Percentiles rank a stretch among this genome's conserved stretches.
Conservation (phyloP, 805 yeast species). For the Zygotorulaspora danielsina region DNA sequence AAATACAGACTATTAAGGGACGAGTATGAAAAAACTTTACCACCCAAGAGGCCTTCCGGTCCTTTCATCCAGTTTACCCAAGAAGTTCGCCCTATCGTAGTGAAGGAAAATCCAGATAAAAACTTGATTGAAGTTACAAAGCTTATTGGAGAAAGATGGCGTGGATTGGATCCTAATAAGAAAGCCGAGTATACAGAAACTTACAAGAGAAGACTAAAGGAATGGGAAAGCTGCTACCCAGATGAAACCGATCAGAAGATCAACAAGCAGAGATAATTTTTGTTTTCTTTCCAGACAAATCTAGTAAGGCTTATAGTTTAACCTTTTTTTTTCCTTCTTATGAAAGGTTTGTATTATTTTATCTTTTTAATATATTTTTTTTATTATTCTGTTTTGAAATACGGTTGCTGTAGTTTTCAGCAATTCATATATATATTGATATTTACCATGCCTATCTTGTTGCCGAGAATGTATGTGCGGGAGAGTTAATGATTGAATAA, state of each 20-base stretch:
- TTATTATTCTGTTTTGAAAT: not conserved
- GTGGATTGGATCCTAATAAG: constrained; percentile 26
- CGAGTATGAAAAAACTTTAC: constrained; percentile 35
- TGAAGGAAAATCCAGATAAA: constrained; percentile 34
- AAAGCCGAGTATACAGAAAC: constrained; percentile 34
- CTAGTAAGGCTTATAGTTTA: not conserved
- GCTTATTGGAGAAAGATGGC: constrained; percentile 33
- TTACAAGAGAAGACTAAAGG: constrained; percentile 36
- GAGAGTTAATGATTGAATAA: too few species aligned
- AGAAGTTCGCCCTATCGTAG: constrained; percentile 34
- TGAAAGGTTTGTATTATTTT: constrained; percentile 8
- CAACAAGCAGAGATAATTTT: constrained; percentile 6
- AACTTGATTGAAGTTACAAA: constrained; percentile 35
- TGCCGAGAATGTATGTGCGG: too few species aligned
- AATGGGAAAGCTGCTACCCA: constrained; percentile 39
- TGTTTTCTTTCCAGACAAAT: not conserved
- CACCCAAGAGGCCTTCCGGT: constrained; percentile 39
- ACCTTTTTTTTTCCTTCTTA: constrained; percentile 1
- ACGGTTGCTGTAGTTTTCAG: too few species aligned
- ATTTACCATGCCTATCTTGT: too few species aligned
- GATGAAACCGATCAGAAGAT: constrained; percentile 27
- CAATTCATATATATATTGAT: too few species aligned
- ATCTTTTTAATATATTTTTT: too few species aligned
- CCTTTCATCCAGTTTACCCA: constrained; percentile 37
- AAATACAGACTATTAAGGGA: constrained; percentile 35